Base-by-base conservation (phyloP, 2,329 filamentous ascomycete species). In the Hawksworthiomyces lignivorus region DNA sequence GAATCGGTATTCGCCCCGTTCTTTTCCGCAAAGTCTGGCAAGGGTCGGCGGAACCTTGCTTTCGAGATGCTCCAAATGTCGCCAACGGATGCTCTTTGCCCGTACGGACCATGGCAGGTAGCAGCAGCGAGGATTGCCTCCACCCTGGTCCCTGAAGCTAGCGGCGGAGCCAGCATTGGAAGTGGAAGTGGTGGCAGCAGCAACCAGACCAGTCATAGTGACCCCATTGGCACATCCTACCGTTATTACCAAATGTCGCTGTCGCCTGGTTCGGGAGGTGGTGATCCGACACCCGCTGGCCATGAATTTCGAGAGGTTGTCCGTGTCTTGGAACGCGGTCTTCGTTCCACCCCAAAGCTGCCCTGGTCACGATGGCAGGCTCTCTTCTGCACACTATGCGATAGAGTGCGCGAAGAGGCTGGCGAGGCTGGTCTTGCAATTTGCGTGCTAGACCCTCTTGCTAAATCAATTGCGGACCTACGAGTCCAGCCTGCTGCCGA, bases 231-330 rank as follows among this genome's bases (percentile, higher is more conserved):
- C 27, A 40, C 14, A 27, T n/a, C 20, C 19, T 19, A 36, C 18
- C 19, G 27, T 19, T 39, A 38, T 27, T 41, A 43, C 28, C 41
- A 43, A 9, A 36, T 47, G 41, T 41, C 43, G 10, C 21, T 47
- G 14, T 44, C 43, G 8, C 41, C 48, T 6, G 21, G 36, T 2
- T 28, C 33, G 1, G 33, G 29, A 12, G 24, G 28, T n/a, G 41
- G 31, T 15, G 31, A 52, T 24, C 65, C 70, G 8, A 60, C 69
- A 44, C 65, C 76, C 27, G 58, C 81, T 41, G 77, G 82, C 12
- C 75, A 78, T 10, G 80, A 87, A 43, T 88, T 86, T 49, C 79
- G 83, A 8, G 77, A 83, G 39, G 64, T 84, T 19, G 70, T 81
- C 14, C 80, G 74, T 15, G 73, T 94, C 26, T 68, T 94, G 4